Evolutionary conservation across 352 stramenopile species (phyloP), one percentile per base, ranked within the genome.

Genomic region (Phytophthora sp.): DNA sequence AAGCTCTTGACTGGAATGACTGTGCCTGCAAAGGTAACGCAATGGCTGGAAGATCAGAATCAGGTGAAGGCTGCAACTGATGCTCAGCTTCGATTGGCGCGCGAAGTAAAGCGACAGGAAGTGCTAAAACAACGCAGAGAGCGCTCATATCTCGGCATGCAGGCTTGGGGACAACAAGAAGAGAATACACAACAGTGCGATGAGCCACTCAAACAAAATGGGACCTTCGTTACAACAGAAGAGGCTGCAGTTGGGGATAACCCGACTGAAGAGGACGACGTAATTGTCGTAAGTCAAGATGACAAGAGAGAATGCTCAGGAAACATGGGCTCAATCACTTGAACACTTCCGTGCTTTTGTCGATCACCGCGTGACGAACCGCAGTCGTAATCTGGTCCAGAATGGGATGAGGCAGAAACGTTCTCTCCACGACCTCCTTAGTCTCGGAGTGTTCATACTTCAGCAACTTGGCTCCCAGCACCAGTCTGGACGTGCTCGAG

Each of bases 401-500:
- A n/a, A 86, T 63, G 4, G 71, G 42, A 46, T 70, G 84, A 0
- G 56, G n/a, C 11, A 56, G 13, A 29, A 91, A 91, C 3, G 60
- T 69, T 29, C 33, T 64, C 6, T 51, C 76, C 23, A 55, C 64
- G 16, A 42, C 13, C 41, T 69, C 41, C 39, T 79, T 78, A 0
- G 57, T 76, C 8, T 60, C 57, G 6, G 69, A 72, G 26, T 89
- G 42, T 16, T 80, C 66, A 59, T 81, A 93, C 36, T 89, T 64
- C 31, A 93, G 49, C 11, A 66, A 79, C 20, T 66, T 49, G 2
- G 81, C 80, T 38, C 80, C 80, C 9, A 95, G 62, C n/a, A 93
- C 82, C 33, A 95, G 61, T 3, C 86, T 84, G 24, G 86, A 93
- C 36, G 86, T 95, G 55, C 86, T 95, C 27, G 86, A 92, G 56